These are phyloP conservation scores for Urochloa ruziziensis DNA, from an alignment of 176 grass and related monocot genomes.

Conservation along the genomic window DNA sequence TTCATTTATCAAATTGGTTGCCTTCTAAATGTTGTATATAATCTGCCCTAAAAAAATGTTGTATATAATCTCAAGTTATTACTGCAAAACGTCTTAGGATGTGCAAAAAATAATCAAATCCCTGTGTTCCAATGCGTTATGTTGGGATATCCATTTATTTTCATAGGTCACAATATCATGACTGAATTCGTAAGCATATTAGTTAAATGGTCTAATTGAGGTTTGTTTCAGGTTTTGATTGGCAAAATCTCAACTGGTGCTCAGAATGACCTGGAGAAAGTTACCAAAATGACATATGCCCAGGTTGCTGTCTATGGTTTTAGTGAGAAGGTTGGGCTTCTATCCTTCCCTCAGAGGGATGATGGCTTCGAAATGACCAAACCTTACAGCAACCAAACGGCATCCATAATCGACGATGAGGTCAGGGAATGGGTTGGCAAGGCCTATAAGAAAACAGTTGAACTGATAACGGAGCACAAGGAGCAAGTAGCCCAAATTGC, in stretches of 20 bases:
- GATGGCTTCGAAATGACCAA: constrained; percentile 94
- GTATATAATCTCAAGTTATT: too few relatives aligned
- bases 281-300: constrained; percentile 96
- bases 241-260: constrained; percentile 98
- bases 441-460: constrained; percentile 69
- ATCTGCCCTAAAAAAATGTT: too few relatives aligned
- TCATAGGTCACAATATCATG: neutral
- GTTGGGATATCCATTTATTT: neutral
- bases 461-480: constrained; percentile 82
- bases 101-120: neutral
- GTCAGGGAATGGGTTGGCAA: constrained; percentile 92
- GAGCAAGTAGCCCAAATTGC: constrained; percentile 72
- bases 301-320: constrained; percentile 95
- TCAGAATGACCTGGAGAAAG: constrained; percentile 97
- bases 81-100: neutral
- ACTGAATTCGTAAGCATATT: neutral
- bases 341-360: constrained; percentile 91
- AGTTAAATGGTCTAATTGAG: neutral
- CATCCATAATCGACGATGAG: constrained; percentile 82
- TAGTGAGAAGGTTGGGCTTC: constrained; percentile 91
- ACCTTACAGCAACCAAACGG: constrained; percentile 93
- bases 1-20: neutral
- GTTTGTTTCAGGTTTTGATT: constrained; percentile 69
- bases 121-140: neutral
- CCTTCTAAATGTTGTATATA: neutral